Conservation (phyloP, 176 grass and related monocot genomes). For the maize (Zea mays) region Zm-B73-REFERENCE-NAM-5.0 NC_050104.1:5955001-5955500, state of each 20-base stretch:
- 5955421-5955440: neutral
- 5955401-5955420: neutral
- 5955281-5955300: slow-evolving; percentile 1
- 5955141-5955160: neutral
- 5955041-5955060: neutral
- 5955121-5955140: neutral
- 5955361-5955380: slow-evolving; percentile 1
- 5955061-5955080: neutral
- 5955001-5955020: neutral
- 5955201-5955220: neutral
- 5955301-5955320: neutral
- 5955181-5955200: neutral
- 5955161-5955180: neutral
- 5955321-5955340: neutral
- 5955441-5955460: neutral
- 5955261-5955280: neutral
- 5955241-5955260: slow-evolving; percentile 28
- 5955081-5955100: neutral
- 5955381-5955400: neutral
- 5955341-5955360: neutral
- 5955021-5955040: neutral
- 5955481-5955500: neutral
- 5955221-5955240: neutral
- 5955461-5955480: neutral
- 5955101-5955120: neutral